A percentile compares a stretch with the other conserved stretches of the same genome.
Evolutionary conservation across 331 rosid genomes (phyloP).

Genomic region (Pyracantha coccinea): DNA sequence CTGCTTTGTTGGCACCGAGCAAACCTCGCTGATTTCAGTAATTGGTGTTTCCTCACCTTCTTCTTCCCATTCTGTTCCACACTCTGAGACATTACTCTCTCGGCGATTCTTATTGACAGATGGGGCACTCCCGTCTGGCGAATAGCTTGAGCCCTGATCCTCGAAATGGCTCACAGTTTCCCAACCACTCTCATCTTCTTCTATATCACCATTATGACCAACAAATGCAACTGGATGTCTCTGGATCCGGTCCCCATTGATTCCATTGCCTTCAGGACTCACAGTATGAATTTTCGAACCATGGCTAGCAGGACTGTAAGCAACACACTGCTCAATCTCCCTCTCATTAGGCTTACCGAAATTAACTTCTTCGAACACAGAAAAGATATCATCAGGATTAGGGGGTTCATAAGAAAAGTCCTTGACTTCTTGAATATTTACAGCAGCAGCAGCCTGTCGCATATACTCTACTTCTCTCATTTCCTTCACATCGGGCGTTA

Average conservation of each 20-base stretch:
- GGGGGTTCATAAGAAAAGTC: constrained; percentile 67
- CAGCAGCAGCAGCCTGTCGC: constrained; percentile 45
- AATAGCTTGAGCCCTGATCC: constrained; percentile 78
- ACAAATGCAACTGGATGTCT: constrained; percentile 30
- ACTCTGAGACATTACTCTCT: constrained; percentile 44
- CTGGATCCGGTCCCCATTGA: constrained; percentile 25
- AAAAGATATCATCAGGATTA: constrained; percentile 64
- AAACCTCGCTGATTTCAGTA: constrained; percentile 62
- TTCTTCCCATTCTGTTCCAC: constrained; percentile 68
- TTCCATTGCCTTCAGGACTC: constrained; percentile 54
- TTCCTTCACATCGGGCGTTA: constrained; percentile 53
- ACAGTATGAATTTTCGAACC: constrained; percentile 60
- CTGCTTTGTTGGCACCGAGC: constrained; percentile 50
- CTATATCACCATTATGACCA: constrained; percentile 51
- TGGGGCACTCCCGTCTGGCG: constrained; percentile 52
- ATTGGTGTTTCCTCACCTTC: constrained; percentile 51
- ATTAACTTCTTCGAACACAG: constrained; percentile 65
- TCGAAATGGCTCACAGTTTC: constrained; percentile 84
- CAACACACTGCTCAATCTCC: constrained; percentile 55
- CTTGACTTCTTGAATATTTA: constrained; percentile 61
- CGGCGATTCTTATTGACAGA: constrained; percentile 47
- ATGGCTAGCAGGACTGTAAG: constrained; percentile 46
- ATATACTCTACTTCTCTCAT: constrained; percentile 55
- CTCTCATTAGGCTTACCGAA: constrained; percentile 54
- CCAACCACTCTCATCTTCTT: constrained; percentile 93